Evolutionary conservation across 805 yeast species (phyloP).

Genomic region (Myxozyma udenii): DNA sequence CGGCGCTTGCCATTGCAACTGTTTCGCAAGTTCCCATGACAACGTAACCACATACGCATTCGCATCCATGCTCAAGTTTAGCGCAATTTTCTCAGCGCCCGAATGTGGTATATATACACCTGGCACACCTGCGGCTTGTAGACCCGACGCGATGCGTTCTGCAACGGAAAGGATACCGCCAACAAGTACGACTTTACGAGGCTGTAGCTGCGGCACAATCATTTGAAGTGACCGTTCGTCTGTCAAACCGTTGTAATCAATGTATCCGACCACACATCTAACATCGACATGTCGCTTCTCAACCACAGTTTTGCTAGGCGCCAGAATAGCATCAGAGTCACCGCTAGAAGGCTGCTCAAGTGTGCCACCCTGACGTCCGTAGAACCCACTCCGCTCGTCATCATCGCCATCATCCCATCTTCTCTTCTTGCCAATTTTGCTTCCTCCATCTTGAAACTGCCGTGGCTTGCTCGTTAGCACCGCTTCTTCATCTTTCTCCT

Average conservation of each 20-base stretch:
- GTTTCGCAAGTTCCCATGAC: conserved; percentile 59
- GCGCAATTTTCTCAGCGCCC: conserved; percentile 19
- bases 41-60: conserved; percentile 61
- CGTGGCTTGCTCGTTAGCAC: conserved; percentile 32
- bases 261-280: conserved; percentile 67
- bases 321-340: not conserved
- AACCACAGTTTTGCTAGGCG: conserved; percentile 29
- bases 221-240: conserved; percentile 78
- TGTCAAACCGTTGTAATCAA: conserved; percentile 80
- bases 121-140: conserved; percentile 32
- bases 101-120: conserved; percentile 27
- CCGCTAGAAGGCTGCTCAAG: not conserved
- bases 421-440: conserved; percentile 39
- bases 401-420: conserved; percentile 39
- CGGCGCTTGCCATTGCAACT: conserved; percentile 75
- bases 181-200: conserved; percentile 62
- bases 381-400: conserved; percentile 6
- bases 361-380: too few relatives aligned
- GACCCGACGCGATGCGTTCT: conserved; percentile 23
- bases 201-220: conserved; percentile 74
- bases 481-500: conserved; percentile 38
- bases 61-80: conserved; percentile 46
- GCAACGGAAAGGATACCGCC: conserved; percentile 38
- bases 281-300: conserved; percentile 45
- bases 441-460: conserved; percentile 32